Percentiles rank a stretch among this genome's conserved stretches.
Conservation (phyloP, 768 basidiomycete species). For the Mycena galopus region DNA sequence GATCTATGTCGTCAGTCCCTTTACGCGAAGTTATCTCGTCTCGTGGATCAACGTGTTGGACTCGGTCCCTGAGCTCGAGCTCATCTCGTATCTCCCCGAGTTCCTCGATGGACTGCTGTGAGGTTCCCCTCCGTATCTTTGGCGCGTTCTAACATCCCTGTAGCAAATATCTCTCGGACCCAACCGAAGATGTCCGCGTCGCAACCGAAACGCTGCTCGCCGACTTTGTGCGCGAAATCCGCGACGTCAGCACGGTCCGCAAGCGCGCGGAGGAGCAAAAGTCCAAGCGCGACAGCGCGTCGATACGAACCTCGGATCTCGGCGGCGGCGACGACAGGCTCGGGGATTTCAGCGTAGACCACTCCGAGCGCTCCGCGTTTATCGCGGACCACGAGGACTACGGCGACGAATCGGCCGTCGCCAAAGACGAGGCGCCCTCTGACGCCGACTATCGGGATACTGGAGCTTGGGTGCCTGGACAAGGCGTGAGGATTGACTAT, state of each 20-base stretch:
- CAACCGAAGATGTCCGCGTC: conserved; percentile 91
- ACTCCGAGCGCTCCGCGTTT: conserved; percentile 69
- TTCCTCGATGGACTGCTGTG: conserved; percentile 95
- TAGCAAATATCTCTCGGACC: conserved; percentile 96
- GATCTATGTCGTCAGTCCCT: conserved; percentile 95
- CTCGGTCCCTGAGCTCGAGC: conserved; percentile 95
- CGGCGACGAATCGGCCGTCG: conserved; percentile 55
- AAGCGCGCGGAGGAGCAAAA: conserved; percentile 72
- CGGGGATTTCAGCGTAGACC: conserved; percentile 70
- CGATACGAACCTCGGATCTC: conserved; percentile 55
- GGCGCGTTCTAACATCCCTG: conserved; percentile 21
- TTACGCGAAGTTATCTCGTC: conserved; percentile 96
- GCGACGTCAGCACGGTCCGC: conserved; percentile 83
- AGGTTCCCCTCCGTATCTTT: conserved; percentile 46
- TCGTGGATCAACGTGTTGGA: conserved; percentile 97
- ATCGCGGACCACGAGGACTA: conserved; percentile 65
- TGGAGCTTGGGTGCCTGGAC: conserved; percentile 93
- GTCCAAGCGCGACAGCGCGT: conserved; percentile 53
- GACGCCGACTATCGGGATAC: conserved; percentile 70
- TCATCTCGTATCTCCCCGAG: conserved; percentile 94
- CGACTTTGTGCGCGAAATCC: conserved; percentile 92
- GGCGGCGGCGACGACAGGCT: conserved; percentile 60
- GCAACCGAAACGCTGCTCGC: conserved; percentile 91
- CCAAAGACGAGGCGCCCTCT: conserved; percentile 59
- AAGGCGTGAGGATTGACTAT: conserved; percentile 93